phyloP scores from a whole-genome alignment of 306 rosid genomes.

The Canavalia gladiata region DNA sequence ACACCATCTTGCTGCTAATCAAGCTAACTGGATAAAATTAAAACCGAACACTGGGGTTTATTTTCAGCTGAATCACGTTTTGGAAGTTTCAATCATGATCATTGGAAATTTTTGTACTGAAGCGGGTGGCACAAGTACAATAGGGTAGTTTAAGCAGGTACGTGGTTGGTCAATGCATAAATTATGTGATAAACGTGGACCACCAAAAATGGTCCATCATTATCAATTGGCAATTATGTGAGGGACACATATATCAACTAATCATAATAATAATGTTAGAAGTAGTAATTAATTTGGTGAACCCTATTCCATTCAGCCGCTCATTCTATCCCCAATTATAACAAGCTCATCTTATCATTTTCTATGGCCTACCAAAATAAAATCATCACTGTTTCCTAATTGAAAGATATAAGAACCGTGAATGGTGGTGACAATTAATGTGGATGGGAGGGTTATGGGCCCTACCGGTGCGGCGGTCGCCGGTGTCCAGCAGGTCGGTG shows the following conservation, averaged over 20 bases:
- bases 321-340: conserved; percentile 26
- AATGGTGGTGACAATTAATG: conserved; percentile 22
- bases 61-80: conserved; percentile 31
- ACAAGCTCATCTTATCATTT: conserved; percentile 42
- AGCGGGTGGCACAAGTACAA: conserved; percentile 46
- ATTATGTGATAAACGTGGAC: conserved; percentile 46
- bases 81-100: conserved; percentile 35
- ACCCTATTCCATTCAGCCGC: conserved; percentile 38
- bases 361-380: conserved; percentile 55
- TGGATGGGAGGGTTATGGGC: conserved; percentile 6
- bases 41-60: conserved; percentile 30
- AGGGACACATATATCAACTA: conserved; percentile 20
- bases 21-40: conserved; percentile 28
- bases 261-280: conserved; percentile 30
- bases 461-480: conserved; percentile 90
- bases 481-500: conserved; percentile 76
- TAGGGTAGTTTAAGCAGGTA: conserved; percentile 36
- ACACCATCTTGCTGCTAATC: background rate
- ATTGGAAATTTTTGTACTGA: background rate
- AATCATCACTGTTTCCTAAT: conserved; percentile 18
- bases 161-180: conserved; percentile 40
- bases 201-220: conserved; percentile 44
- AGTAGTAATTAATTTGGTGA: conserved; percentile 32
- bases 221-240: conserved; percentile 46
- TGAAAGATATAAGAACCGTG: conserved; percentile 29